These are phyloP conservation scores for Salvia miltiorrhiza DNA, from an alignment of 257 asterid species.

Conservation along the genomic window DNA sequence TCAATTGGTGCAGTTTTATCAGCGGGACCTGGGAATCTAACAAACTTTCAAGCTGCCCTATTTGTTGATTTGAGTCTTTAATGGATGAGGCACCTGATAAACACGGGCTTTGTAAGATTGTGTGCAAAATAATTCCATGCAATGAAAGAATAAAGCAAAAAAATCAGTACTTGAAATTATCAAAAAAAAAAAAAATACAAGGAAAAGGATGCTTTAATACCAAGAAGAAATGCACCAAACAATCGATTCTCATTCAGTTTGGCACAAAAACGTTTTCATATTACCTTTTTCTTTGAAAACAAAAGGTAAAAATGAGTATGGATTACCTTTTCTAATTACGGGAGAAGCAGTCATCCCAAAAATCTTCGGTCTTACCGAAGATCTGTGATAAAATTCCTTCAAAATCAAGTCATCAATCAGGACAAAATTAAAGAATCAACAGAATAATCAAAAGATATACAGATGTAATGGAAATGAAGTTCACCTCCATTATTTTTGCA, in stretches of 20 bases:
- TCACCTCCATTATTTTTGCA: conserved; percentile 74
- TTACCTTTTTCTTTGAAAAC: no score
- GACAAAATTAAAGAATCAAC: not conserved
- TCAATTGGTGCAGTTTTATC: not conserved
- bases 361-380: conserved; percentile 50
- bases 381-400: conserved; percentile 71
- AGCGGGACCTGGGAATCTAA: conserved; percentile 68
- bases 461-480: not conserved
- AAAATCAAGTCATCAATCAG: conserved; percentile 20
- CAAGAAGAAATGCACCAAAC: not conserved
- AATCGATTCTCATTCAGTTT: no score
- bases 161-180: not conserved
- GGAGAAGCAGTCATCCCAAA: conserved; percentile 86
- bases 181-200: not conserved
- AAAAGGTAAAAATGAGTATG: no score
- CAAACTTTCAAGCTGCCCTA: conserved; percentile 67
- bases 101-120: conserved; percentile 19
- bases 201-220: not conserved
- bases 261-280: no score
- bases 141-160: conserved; percentile 13
- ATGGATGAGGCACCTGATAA: conserved; percentile 48
- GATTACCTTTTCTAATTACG: conserved; percentile 54
- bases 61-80: conserved; percentile 42
- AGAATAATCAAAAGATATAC: not conserved
- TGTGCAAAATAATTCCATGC: conserved; percentile 1